Base-by-base conservation (phyloP, 164 flowering plant species). In the Liriodendron chinense region DNA sequence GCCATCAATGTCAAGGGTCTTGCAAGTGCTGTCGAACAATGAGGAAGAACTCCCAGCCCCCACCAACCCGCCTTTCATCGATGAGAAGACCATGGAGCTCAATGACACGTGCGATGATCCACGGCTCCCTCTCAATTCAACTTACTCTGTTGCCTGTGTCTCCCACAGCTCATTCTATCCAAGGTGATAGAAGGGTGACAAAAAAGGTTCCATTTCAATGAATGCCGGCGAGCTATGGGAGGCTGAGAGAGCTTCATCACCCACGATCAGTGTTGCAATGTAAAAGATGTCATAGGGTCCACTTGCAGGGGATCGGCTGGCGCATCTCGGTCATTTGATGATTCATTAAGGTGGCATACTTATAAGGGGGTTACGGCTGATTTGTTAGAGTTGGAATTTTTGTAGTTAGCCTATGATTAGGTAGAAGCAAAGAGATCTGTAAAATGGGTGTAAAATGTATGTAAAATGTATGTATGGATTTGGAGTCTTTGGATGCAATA, bases 1-100 rank as follows among this genome's bases (percentile, higher is more conserved):
- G 69, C 98, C 96, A 48, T 80, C 87, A 47, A 95, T 93, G 94
- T 87, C 91, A 2, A 88, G 76, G 80, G 91, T 82, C 59, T 74
- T 95, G 61, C 83, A 82, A 53, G 86, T 95, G 96, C 86, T 95
- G 49, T 78, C 66, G 23, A 88, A 85, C 47, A 85, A 81, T 67
- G 88, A 89, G 0, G 86, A 86, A 57, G 34, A 71, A 10, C 89
- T 89, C 8, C 92, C 94, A 20, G 48, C 85, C 65, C 99, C 97
- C 16, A 79, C 86, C 1, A 84, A 77, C 77, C 94, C 97, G 0
- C 98, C 98, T 2, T 95, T 91, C 76, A 78, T 88, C 9, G 96
- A 93, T 70, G 96, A 91, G 76, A 82, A 47, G 63, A 79, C 94
- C 4, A 89, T 81, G 78, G 84, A 61, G 68, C 65, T 72, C 21